Conservation (phyloP, 495 filamentous ascomycete genomes). For the Cryomyces minteri region DNA sequence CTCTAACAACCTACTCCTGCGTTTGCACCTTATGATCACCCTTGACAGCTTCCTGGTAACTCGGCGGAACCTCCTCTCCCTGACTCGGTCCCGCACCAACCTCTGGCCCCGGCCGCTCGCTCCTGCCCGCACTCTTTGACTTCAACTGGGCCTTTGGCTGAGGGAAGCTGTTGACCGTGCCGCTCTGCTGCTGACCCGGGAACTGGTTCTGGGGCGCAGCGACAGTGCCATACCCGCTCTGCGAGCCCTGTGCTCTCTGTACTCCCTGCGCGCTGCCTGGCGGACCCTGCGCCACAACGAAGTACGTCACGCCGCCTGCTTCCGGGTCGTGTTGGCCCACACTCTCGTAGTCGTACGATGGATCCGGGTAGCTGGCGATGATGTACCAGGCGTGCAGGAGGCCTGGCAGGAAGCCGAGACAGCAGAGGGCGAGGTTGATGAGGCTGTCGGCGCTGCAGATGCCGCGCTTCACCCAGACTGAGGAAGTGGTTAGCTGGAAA, state of each 20-base stretch:
- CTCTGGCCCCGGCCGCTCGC: conserved; percentile 7
- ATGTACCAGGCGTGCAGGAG: conserved; percentile 97
- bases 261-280: background rate
- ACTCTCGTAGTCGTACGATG: conserved; percentile 41
- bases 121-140: conserved; percentile 10
- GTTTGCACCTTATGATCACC: conserved; percentile 81
- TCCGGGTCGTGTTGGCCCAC: conserved; percentile 28
- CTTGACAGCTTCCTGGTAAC: conserved; percentile 69
- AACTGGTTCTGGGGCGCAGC: conserved; percentile 10
- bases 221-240: conserved; percentile 16
- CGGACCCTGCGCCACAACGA: conserved; percentile 12
- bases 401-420: conserved; percentile 76
- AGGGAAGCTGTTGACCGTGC: conserved; percentile 14
- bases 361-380: conserved; percentile 75
- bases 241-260: background rate
- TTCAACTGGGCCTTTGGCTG: conserved; percentile 8
- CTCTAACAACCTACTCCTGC: conserved; percentile 25
- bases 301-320: conserved; percentile 12
- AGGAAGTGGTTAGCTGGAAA: conserved; percentile 10
- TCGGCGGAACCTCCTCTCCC: conserved; percentile 37
- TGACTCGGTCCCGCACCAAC: conserved; percentile 8
- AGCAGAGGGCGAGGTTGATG: conserved; percentile 85
- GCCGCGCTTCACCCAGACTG: conserved; percentile 92
- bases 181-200: conserved; percentile 14
- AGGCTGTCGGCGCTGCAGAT: conserved; percentile 84